Conservation (phyloP, 352 stramenopile genomes). For the Pythium rishiriense region DNA sequence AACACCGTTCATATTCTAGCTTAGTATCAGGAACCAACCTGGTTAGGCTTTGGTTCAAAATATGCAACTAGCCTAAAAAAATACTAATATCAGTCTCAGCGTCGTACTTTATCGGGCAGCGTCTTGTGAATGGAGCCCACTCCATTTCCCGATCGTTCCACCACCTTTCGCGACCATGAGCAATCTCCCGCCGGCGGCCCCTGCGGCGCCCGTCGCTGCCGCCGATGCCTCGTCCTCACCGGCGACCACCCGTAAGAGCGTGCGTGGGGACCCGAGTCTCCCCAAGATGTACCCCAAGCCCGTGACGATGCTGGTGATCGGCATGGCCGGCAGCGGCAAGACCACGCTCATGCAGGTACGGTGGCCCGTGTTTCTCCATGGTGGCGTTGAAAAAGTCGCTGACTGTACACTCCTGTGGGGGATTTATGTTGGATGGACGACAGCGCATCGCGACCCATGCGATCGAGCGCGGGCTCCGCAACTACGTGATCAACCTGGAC, state of each 20-base stretch:
- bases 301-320: conserved; percentile 88
- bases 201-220: conserved; percentile 3
- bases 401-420: not conserved
- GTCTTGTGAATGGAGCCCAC: conserved; percentile 12
- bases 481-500: conserved; percentile 99
- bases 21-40: not conserved
- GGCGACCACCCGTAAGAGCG: not conserved
- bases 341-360: conserved; percentile 92
- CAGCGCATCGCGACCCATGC: conserved; percentile 72
- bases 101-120: conserved; percentile 20
- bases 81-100: not conserved
- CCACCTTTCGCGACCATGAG: conserved; percentile 16
- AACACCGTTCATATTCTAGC: not conserved
- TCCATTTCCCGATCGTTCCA: no score
- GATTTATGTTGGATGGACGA: not conserved
- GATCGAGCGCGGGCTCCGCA: conserved; percentile 62
- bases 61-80: no score
- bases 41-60: no score
- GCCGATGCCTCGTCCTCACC: not conserved
- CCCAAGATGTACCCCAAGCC: conserved; percentile 68
- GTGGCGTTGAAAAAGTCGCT: not conserved
- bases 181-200: conserved; percentile 12
- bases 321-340: conserved; percentile 97
- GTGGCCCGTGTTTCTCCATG: no score
- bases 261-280: conserved; percentile 27